Conservation (phyloP, 2,329 filamentous ascomycete genomes). For the Microdochium bolleyi region DNA sequence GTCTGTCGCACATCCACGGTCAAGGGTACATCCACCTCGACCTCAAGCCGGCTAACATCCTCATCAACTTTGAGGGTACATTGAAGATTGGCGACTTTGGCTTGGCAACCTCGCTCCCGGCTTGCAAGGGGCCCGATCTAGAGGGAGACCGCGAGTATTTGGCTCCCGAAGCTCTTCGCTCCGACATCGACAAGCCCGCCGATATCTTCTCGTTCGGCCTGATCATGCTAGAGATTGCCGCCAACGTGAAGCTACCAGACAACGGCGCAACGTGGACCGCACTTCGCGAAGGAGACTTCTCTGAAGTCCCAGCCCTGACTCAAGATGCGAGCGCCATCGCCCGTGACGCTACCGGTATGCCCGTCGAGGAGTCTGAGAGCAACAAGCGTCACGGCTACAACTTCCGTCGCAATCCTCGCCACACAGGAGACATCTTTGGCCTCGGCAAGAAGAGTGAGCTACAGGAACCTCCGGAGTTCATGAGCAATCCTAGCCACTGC, state of each 20-base stretch:
- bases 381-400: slow-evolving; percentile 13
- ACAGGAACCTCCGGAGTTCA: slow-evolving; percentile 70
- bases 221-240: slow-evolving; percentile 90
- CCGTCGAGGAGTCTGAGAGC: slow-evolving; percentile 35
- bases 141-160: slow-evolving; percentile 97
- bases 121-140: slow-evolving; percentile 67
- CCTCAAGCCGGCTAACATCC: slow-evolving; percentile 76
- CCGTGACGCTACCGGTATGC: slow-evolving; percentile 68
- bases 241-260: slow-evolving; percentile 87
- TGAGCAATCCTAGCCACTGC: slow-evolving; percentile 66
- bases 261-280: slow-evolving; percentile 90
- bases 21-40: slow-evolving; percentile 81
- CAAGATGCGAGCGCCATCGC: slow-evolving; percentile 63
- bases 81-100: slow-evolving; percentile 86
- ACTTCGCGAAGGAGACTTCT: slow-evolving; percentile 81
- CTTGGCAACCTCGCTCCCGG: slow-evolving; percentile 72
- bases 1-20: slow-evolving; percentile 83
- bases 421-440: slow-evolving; percentile 35
- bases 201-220: slow-evolving; percentile 92
- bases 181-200: slow-evolving; percentile 80
- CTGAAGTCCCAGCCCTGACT: slow-evolving; percentile 80
- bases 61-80: slow-evolving; percentile 73
- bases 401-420: slow-evolving; percentile 12
- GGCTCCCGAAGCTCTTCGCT: slow-evolving; percentile 82
- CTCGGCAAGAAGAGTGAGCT: slow-evolving; percentile 40